Evolutionary conservation across 2,329 filamentous ascomycete species (phyloP), one percentile per base, ranked within the genome.

Genomic region (Colletotrichum lini): DNA sequence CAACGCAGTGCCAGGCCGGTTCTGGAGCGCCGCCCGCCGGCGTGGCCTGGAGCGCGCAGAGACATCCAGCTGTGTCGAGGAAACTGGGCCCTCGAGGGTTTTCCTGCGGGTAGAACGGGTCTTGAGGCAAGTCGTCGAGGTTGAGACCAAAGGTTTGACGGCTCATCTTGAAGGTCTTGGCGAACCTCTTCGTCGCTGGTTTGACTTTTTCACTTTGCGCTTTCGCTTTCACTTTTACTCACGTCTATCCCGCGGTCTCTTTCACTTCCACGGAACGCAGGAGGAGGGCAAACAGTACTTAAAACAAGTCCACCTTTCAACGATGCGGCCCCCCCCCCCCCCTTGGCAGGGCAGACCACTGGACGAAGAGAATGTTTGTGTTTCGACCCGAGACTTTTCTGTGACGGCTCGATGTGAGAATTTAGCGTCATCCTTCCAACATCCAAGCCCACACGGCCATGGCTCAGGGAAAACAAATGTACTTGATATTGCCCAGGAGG

Each of bases 1-100:
- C 83, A 40, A 84, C 81, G 72, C 84, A 85, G 70, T 84, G 82
- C 84, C 84, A 85, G n/a, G 77, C 76, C 13, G 77, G 75, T 13
- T 71, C 65, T 26, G 73, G 64, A 16, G 69, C 62, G 2, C 59
- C 59, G 3, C 68, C 65, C 2, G 60, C 66, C 2, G 78, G 75
- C 3, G 76, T 64, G 21, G 73, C 53, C 26, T 78, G 77, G 15
- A 84, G 74, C 16, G 80, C 79, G 53, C 82, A 84, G 30, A 83
- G 76, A 62, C 82, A 84, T 13, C 81, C 82, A 18, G 76, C 75
- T 4, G 78, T 80, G 67, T 84, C 82, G 53, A 84, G 80, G 60
- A 84, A 84, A 40, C 75, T 76, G 26, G 82, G 82, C 2, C 81
- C 81, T n/a, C 70, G 47, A 0, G 76, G 73, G 0, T 62, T 45